Conservation (phyloP, 345 rosid genomes). For the Eucalyptus cladocalyx region DNA sequence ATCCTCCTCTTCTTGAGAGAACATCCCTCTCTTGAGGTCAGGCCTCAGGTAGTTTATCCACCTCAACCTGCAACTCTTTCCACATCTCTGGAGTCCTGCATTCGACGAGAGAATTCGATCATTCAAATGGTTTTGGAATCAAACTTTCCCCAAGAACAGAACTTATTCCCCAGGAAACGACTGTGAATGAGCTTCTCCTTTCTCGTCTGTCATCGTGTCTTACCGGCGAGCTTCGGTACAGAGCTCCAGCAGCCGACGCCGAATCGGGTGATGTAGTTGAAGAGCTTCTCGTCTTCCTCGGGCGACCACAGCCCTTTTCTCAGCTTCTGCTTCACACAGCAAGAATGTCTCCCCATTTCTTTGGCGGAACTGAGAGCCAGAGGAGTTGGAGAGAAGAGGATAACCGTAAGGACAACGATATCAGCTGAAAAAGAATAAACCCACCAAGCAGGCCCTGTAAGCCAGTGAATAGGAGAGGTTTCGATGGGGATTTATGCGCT, state of each 20-base stretch:
- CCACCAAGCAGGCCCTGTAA: background rate
- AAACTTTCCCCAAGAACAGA: background rate
- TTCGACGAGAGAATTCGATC: background rate
- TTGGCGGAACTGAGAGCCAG: background rate
- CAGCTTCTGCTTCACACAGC: slow-evolving; percentile 43
- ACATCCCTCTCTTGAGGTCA: slow-evolving; percentile 65
- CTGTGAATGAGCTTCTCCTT: background rate
- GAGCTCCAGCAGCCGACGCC: slow-evolving; percentile 81
- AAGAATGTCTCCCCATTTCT: slow-evolving; percentile 49
- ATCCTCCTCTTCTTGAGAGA: slow-evolving; percentile 33
- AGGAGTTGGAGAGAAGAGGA: background rate
- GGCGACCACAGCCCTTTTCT: slow-evolving; percentile 75
- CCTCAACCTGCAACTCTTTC: slow-evolving; percentile 86
- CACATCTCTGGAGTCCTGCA: slow-evolving; percentile 63
- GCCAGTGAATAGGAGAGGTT: background rate
- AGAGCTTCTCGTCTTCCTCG: slow-evolving; percentile 62
- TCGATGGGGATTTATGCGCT: background rate
- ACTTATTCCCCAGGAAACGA: background rate
- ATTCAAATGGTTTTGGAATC: background rate
- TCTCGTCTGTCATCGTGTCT: background rate
- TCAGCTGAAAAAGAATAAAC: background rate
- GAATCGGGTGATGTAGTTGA: slow-evolving; percentile 37
- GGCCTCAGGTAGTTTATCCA: slow-evolving; percentile 96
- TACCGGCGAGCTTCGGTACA: slow-evolving; percentile 61
- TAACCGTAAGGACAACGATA: background rate